These are phyloP conservation scores for Penicillium lividum DNA, from an alignment of 495 filamentous ascomycete species.

Conservation along the genomic window DNA sequence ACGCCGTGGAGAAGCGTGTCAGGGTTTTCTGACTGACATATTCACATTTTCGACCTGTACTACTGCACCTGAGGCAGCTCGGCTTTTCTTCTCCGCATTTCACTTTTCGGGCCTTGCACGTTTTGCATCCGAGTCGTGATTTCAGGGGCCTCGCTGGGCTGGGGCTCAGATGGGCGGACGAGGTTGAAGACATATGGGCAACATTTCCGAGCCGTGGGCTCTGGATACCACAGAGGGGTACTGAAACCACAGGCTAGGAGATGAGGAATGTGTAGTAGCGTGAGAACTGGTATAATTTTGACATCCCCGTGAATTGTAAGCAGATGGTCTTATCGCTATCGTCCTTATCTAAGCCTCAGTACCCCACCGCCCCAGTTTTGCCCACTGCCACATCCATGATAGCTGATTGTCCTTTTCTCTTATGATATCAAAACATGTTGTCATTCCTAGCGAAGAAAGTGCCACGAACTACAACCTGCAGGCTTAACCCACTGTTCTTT, in stretches of 20 bases:
- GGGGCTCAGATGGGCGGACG: not conserved
- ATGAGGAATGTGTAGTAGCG: not conserved
- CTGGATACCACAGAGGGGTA: not conserved
- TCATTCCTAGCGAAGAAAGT: constrained; percentile 12
- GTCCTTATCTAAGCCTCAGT: not conserved
- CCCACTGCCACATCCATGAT: not conserved
- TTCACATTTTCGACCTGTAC: constrained; percentile 53
- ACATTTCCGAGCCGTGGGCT: not conserved
- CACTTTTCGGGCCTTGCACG: constrained; percentile 51
- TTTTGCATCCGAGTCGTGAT: constrained; percentile 43
- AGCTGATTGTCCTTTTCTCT: not conserved
- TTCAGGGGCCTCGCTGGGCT: constrained; percentile 7
- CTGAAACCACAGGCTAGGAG: not conserved
- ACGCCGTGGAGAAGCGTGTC: constrained; percentile 1
- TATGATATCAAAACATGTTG: constrained; percentile 7
- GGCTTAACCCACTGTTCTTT: constrained; percentile 11
- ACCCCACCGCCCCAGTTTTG: not conserved
- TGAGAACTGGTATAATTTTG: not conserved
- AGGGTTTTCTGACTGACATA: constrained; percentile 23
- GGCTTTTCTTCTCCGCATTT: constrained; percentile 62
- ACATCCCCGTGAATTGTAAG: not conserved
- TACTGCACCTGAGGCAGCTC: constrained; percentile 44
- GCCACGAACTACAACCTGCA: constrained; percentile 9
- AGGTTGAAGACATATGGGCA: not conserved
- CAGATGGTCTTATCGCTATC: not conserved